A percentile compares a stretch with the other conserved stretches of the same genome.
phyloP scores from a whole-genome alignment of 2,329 filamentous ascomycete species.

The Penicillium sp. region DNA sequence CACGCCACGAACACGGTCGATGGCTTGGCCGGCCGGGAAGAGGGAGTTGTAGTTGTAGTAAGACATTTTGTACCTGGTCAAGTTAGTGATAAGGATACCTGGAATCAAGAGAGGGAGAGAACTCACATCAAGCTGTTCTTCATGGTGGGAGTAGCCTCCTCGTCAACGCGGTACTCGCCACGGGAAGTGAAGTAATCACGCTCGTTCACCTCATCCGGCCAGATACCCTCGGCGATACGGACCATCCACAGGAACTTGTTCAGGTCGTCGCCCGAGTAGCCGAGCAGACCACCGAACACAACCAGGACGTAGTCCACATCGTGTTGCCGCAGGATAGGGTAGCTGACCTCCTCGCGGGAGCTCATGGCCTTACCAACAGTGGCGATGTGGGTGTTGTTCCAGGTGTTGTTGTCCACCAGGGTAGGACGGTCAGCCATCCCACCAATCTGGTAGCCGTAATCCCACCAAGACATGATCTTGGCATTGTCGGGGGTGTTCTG shows the following conservation, averaged over 20 bases:
- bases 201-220: constrained; percentile 99
- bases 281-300: constrained; percentile 91
- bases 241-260: constrained; percentile 99
- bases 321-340: constrained; percentile 96
- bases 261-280: constrained; percentile 97
- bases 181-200: constrained; percentile 90
- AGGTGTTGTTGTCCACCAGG: constrained; percentile 98
- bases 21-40: constrained; percentile 86
- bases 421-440: constrained; percentile 98
- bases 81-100: constrained; percentile 18
- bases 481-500: constrained; percentile 94
- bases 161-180: constrained; percentile 93
- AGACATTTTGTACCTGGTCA: constrained; percentile 95
- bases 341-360: constrained; percentile 94
- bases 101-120: background rate
- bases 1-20: constrained; percentile 81
- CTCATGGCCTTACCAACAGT: constrained; percentile 99
- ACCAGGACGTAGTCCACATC: constrained; percentile 99
- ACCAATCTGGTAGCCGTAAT: constrained; percentile 99
- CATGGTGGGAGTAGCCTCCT: constrained; percentile 93
- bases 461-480: constrained; percentile 99
- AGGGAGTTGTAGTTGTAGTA: constrained; percentile 96
- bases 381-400: constrained; percentile 99
- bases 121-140: constrained; percentile 98
- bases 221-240: constrained; percentile 96